Evolutionary conservation across 2,329 filamentous ascomycete genomes (phyloP), one percentile per base, ranked within the genome.

Genomic region (Colletotrichum lentis): DNA sequence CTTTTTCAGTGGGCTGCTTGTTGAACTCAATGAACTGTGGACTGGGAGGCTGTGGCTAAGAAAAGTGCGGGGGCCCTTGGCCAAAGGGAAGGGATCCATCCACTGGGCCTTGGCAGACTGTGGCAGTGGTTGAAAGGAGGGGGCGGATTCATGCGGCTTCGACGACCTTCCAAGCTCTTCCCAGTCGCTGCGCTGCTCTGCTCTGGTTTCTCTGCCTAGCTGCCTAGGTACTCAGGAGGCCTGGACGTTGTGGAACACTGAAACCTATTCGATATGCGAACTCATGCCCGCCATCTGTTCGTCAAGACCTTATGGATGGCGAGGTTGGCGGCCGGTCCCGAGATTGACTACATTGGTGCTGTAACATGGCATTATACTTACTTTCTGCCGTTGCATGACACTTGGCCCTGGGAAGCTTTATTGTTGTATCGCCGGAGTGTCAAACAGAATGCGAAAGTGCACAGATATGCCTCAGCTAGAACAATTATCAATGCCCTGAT

Each of bases 51-150:
- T 63, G 53, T 68, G 65, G 61, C 65, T 68, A 49, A 27, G 43
- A 39, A 68, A 68, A 68, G 61, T 65, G 65, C 65, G 62, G 65
- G 65, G 65, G 61, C 61, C 61, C 39, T 64, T 50, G 64, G 65
- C 60, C 41, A n/a, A 58, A 44, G 27, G 64, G 3, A 41, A 24
- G 43, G 65, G 55, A 65, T 52, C 65, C 65, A 65, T 52, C 65
- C 65, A 59, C 61, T 31, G 18, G 31, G 43, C 58, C 50, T 49
- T 68, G 24, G 37, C n/a, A n/a, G 24, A 2, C 24, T 4, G 2
- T 24, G 24, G 24, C 65, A 68, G 54, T 60, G 55, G 46, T 49
- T 5, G 65, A 55, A 54, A 64, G 44, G 54, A 49, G 60, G 61
- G 62, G 47, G 27, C 31, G 31, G 53, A 39, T 68, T 68, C 65